phyloP scores from a whole-genome alignment of 768 basidiomycete genomes.

The Boletus rex-veris region DNA sequence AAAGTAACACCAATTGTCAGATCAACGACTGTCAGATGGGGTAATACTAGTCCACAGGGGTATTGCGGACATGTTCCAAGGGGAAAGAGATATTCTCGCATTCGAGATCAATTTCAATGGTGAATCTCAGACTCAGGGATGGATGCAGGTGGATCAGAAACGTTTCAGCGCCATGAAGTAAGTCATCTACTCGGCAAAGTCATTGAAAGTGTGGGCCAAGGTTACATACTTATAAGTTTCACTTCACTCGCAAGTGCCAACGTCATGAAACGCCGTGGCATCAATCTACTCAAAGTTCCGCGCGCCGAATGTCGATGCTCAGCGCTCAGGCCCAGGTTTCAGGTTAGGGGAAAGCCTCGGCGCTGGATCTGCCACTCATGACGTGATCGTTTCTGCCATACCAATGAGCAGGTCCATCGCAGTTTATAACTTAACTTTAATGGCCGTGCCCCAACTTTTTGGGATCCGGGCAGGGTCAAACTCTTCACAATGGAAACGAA shows the following conservation, averaged over 20 bases:
- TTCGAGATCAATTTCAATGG: conserved; percentile 22
- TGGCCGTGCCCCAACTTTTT: neutral
- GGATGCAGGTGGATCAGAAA: conserved; percentile 25
- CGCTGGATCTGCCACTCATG: neutral
- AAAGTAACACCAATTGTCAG: conserved; percentile 6
- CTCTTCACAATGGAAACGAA: neutral
- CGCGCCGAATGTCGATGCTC: neutral
- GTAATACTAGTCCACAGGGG: conserved; percentile 8
- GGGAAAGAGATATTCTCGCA: conserved; percentile 14
- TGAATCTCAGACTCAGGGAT: conserved; percentile 24
- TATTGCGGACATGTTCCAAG: conserved; percentile 15
- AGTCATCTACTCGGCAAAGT: conserved; percentile 8
- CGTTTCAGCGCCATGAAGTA: conserved; percentile 19
- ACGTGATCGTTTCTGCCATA: conserved; percentile 2
- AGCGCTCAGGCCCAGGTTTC: neutral
- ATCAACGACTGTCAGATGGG: conserved; percentile 1
- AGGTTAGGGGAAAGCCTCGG: neutral
- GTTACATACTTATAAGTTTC: neutral
- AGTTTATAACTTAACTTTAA: conserved; percentile 1
- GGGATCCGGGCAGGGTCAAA: conserved; percentile 1
- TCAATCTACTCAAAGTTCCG: neutral
- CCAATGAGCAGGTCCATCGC: neutral
- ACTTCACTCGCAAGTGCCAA: neutral
- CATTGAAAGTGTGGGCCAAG: conserved; percentile 11
- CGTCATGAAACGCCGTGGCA: conserved; percentile 5